Base-by-base conservation (phyloP, 352 stramenopile species). In the Pythium oligandrum region DNA sequence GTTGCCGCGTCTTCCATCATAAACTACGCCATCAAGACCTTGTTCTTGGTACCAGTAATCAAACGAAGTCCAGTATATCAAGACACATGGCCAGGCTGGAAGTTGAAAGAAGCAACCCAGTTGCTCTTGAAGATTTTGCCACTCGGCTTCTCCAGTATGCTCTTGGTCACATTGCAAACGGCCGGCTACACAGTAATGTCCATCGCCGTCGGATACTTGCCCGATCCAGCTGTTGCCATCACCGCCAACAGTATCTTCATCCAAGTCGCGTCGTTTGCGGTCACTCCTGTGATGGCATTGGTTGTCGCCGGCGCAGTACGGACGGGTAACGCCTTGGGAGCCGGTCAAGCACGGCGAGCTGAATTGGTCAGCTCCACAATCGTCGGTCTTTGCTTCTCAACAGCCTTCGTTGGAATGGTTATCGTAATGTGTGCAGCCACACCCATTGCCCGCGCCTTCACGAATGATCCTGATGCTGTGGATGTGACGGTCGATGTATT, bases 161-260 rank as follows among this genome's bases (percentile, higher is more conserved):
- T 79, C 44, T 66, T 82, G 48, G 69, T 78, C 39, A 68, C 63
- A 4, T 75, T 83, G 48, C 55, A 75, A 9, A 78, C 80, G 53
- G 48, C 75, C 33, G 57, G 69, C 3, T 80, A 81, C 55, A 68
- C 58, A n/a, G 71, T 69, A 45, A 81, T 80, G 44, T 78, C 73
- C 3, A 59, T 84, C n/a, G 51, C 82, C 6, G 73, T 70, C 8
- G 46, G 43, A 47, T 71, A 50, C 38, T 63, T 49, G 12, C n/a
- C 48, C 36, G 48, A 63, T 35, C 6, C 36, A 26, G 53, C 48
- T 26, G 49, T 46, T 12, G 12, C 12, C 38, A 30, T 48, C 32
- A 32, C 55, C n/a, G 17, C 44, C 43, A 48, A 48, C 2, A 48
- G 43, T 17, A 67, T 64, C 51, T 64, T 70, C 49, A 30, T 44